Evolutionary conservation across 257 asterid species (phyloP).

Genomic region (Lantana camara): DNA sequence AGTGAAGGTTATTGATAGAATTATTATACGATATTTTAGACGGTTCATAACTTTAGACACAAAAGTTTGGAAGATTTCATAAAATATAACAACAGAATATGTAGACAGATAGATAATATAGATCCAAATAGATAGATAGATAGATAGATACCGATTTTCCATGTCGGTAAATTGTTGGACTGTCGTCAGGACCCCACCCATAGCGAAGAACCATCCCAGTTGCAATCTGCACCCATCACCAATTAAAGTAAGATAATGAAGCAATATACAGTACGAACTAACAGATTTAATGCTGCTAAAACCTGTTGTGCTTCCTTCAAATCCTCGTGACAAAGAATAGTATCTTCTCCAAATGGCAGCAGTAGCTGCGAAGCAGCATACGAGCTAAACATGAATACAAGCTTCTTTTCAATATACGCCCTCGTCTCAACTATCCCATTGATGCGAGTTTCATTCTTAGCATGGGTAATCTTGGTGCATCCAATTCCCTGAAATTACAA

Average conservation of each 20-base stretch:
- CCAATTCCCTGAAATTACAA: conserved; percentile 79
- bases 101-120: no score
- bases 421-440: conserved; percentile 87
- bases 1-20: no score
- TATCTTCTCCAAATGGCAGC: conserved; percentile 96
- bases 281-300: conserved; percentile 27
- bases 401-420: conserved; percentile 87
- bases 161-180: conserved; percentile 81
- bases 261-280: conserved; percentile 16
- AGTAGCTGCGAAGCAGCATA: conserved; percentile 83
- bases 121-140: no score
- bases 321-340: conserved; percentile 77
- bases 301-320: conserved; percentile 95
- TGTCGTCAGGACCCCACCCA: conserved; percentile 98
- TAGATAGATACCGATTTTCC: conserved; percentile 72
- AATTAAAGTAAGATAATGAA: conserved; percentile 25
- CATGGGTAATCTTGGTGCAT: conserved; percentile 86
- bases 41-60: no score
- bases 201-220: conserved; percentile 91
- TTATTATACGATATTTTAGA: no score
- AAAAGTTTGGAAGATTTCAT: no score
- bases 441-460: conserved; percentile 60
- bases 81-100: no score
- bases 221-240: conserved; percentile 68
- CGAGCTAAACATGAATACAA: conserved; percentile 95